Base-by-base conservation (phyloP, 345 rosid genomes). In the Linum tenue region DNA sequence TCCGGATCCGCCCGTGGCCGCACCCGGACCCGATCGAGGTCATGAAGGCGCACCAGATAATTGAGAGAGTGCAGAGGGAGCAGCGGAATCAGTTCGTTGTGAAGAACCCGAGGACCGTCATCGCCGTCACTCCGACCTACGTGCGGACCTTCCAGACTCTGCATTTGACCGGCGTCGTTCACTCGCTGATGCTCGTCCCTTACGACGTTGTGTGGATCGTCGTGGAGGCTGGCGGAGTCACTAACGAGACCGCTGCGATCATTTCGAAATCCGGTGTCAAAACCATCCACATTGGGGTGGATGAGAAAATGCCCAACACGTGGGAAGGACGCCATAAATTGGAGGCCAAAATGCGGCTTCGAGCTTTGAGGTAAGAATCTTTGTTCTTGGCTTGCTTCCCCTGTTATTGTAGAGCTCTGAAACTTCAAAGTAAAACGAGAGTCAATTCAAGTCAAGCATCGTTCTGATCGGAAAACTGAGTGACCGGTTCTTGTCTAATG, bases 1-100 rank as follows among this genome's bases (percentile, higher is more conserved):
- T 95, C 87, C 88, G 96, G 86, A 91, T 95, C 88, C 92, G 99
- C 55, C 96, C 98, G 2, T 95, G 98, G 99, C 99, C 99, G 14
- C 99, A 91, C 60, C 99, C 99, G 58, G 74, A 89, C 71, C 91
- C 98, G 69, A 40, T 67, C 7, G 99, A 95, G 74, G 96, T 95
- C 11, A 86, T 95, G 95, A 84, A 77, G 71, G 99, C 99, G 41
- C 99, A 95, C 64, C 80, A 64, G 80, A 85, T 95, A 55, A 91
- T 95, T 6, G 91, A 86, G 75, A 79, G 94, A 64, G 98, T 91
- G 12, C 99, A 95, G 79, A 80, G 69, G 55, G 99, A 91, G 84
- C 99, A 95, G 82, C 81, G 86, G 75, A 39, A 37, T 31, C 84
- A 82, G 76, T 86, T 89, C 65, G 98, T 96, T 1, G 75, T 80